Conservation (phyloP, 1,284 basidiomycete species). For the Marasmius oreades region DNA sequence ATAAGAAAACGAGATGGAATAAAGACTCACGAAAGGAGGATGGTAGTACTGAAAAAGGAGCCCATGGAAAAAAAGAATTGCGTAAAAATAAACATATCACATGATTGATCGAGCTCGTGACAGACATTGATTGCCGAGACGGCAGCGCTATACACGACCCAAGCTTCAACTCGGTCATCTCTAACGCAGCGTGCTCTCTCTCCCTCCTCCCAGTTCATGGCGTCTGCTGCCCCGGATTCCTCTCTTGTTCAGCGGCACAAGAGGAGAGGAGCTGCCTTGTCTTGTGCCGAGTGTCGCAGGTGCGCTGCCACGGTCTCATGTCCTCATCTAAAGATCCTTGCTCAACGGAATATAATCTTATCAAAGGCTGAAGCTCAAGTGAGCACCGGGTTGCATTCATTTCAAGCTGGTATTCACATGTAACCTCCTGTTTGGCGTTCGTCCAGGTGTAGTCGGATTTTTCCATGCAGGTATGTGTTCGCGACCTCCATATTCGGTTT, state of each 20-base stretch:
- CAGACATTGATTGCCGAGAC: too few species aligned
- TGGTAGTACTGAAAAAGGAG: background rate
- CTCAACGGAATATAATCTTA: slow-evolving; percentile 9
- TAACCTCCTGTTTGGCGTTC: background rate
- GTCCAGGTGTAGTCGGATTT: slow-evolving; percentile 55
- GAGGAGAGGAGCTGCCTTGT: slow-evolving; percentile 48
- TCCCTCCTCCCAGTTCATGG: slow-evolving; percentile 20
- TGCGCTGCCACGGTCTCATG: slow-evolving; percentile 21
- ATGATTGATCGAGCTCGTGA: too few species aligned
- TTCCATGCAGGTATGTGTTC: slow-evolving; percentile 50
- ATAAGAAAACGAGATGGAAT: slow-evolving; percentile 19
- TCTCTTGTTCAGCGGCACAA: slow-evolving; percentile 43
- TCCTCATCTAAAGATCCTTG: slow-evolving; percentile 7
- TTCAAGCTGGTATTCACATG: slow-evolving; percentile 13
- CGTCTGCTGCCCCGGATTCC: slow-evolving; percentile 20
- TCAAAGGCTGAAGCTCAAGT: slow-evolving; percentile 63
- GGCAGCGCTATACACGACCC: too few species aligned
- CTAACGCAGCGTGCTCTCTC: background rate
- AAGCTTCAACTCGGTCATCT: too few species aligned
- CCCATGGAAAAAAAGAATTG: too few species aligned
- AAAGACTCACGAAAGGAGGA: slow-evolving; percentile 22
- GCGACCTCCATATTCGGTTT: slow-evolving; percentile 2
- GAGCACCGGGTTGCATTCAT: slow-evolving; percentile 18
- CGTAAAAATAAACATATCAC: too few species aligned
- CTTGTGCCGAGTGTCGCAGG: slow-evolving; percentile 62